Percentiles rank a stretch among this genome's conserved stretches.
Evolutionary conservation across 345 rosid genomes (phyloP).

Genomic region (Rhodamnia rubescens): DNA sequence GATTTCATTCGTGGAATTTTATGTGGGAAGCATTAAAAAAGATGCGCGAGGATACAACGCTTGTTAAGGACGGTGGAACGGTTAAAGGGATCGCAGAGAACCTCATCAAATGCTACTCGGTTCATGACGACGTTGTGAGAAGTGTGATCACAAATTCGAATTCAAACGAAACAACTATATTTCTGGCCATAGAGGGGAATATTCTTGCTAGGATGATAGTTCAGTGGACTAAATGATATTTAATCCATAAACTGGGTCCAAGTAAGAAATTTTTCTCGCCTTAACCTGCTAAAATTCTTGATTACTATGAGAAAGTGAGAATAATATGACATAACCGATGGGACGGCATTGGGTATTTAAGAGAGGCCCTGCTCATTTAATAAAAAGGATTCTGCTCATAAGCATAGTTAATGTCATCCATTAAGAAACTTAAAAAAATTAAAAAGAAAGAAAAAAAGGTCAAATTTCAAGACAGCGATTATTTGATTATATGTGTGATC

Average conservation of each 20-base stretch:
- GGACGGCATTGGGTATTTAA: not conserved
- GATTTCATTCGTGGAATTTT: not conserved
- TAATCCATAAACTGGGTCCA: not conserved
- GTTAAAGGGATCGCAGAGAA: not conserved
- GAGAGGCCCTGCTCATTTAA: not conserved
- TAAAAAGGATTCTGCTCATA: not conserved
- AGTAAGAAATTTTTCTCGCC: not conserved
- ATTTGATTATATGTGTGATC: not conserved
- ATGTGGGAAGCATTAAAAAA: not conserved
- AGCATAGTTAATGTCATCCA: not conserved
- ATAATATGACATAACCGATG: not conserved
- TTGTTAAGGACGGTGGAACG: not conserved
- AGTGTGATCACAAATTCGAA: not conserved
- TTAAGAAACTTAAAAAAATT: not conserved
- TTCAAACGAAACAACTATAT: not conserved
- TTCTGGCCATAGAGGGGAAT: not conserved
- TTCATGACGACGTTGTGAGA: not conserved
- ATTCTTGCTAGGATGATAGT: not conserved
- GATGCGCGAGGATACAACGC: not conserved
- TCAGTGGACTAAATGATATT: not conserved
- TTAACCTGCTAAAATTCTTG: not conserved
- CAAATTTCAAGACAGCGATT: not conserved
- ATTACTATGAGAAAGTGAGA: not conserved
- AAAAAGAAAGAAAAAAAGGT: not conserved
- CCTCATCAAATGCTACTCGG: accelerated